Base-by-base conservation (phyloP, 176 grass and related monocot genomes). In the Paspalum notatum region DNA sequence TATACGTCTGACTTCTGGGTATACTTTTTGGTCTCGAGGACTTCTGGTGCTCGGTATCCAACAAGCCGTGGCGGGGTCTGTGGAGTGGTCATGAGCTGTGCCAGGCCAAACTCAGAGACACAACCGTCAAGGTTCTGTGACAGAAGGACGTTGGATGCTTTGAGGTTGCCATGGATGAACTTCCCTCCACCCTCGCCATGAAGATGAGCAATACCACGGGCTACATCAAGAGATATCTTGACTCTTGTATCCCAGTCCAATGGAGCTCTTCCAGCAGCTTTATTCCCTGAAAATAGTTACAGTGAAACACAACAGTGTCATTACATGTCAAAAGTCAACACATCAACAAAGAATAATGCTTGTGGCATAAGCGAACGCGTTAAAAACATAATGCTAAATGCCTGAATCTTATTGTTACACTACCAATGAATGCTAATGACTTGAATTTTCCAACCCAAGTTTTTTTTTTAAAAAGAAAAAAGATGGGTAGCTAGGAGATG, bases 1-100 rank as follows among this genome's bases (percentile, higher is more conserved):
- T 93, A 99, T 53, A 99, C 87, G 12, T 99, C 96, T 0, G 96
- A 99, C 72, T 95, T 99, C 68, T 99, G 93, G 32, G 84, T 91
- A 11, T 84, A 52, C 12, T 86, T 95, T 71, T 88, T 88, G 0
- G 88, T 89, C 77, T 99, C 96, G 1, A 99, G 88, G 62, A 93
- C 78, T 85, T 99, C 96, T 0, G 93, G 96, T 40, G 96, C 90
- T 0, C 90, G 90, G 38, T 99, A 99, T 8, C 96, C 96, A 0
- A 99, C 69, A 50, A 95, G 83, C 51, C 90, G 76, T 6, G 92
- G 59, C 0, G 93, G 65, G 3, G 84, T 74, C 37, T 86, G 74
- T 11, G 85, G 82, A 32, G 45, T 83, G 42, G 75, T 86, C 84
- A 99, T 90, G n/a, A 99, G 82, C 48, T 93, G 96, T 15, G 93